phyloP scores from a whole-genome alignment of 1,284 basidiomycete species.

The Pholiota adiposa region DNA sequence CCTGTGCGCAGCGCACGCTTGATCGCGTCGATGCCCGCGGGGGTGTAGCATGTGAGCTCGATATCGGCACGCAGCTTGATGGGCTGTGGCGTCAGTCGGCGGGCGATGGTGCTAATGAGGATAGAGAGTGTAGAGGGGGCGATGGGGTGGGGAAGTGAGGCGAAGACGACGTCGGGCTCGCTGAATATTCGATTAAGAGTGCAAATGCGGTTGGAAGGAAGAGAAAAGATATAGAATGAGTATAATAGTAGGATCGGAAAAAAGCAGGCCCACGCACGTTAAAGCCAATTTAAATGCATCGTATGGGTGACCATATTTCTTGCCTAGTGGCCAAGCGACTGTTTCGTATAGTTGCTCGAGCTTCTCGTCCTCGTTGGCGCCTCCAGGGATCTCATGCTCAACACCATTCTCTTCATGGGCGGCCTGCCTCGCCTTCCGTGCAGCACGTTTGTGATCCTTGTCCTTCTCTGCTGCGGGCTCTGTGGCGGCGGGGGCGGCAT shows the following conservation, averaged over 20 bases:
- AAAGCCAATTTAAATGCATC: conserved; percentile 98
- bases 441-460: conserved; percentile 50
- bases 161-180: conserved; percentile 87
- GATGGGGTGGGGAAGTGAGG: conserved; percentile 68
- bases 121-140: conserved; percentile 65
- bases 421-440: conserved; percentile 46
- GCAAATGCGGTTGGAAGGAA: no score
- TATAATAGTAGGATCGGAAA: neutral
- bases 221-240: conserved; percentile 3
- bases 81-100: conserved; percentile 95
- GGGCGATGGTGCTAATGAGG: conserved; percentile 88
- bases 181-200: conserved; percentile 43
- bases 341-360: conserved; percentile 89
- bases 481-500: conserved; percentile 29
- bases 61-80: conserved; percentile 99
- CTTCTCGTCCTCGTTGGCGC: conserved; percentile 70
- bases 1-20: conserved; percentile 91
- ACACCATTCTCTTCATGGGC: conserved; percentile 43
- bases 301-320: conserved; percentile 94
- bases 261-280: conserved; percentile 62
- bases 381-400: conserved; percentile 46
- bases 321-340: conserved; percentile 92
- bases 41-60: conserved; percentile 96
- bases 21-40: conserved; percentile 98
- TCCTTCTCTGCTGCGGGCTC: conserved; percentile 48